phyloP scores from a whole-genome alignment of 2,329 filamentous ascomycete species.

The Leptographium wingfieldii region DNA sequence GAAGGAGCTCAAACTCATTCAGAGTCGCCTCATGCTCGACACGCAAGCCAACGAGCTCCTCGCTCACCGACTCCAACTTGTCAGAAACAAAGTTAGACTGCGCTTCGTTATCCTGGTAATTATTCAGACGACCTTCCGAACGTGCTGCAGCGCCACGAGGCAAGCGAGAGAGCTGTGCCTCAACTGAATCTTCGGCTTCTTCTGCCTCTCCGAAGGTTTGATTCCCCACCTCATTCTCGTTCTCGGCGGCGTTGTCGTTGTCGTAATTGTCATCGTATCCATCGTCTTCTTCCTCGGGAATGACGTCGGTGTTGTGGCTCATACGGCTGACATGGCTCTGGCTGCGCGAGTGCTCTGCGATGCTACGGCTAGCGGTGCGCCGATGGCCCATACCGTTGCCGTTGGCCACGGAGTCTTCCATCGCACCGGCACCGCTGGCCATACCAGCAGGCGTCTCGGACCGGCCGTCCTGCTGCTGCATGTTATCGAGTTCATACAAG shows the following conservation, averaged over 20 bases:
- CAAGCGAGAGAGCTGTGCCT: conserved; percentile 13
- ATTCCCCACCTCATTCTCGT: not conserved
- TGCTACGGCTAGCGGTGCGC: conserved; percentile 26
- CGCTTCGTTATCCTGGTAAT: conserved; percentile 52
- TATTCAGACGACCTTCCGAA: conserved; percentile 11
- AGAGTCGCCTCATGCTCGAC: conserved; percentile 81
- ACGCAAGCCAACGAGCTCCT: conserved; percentile 81
- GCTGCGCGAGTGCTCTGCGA: conserved; percentile 39
- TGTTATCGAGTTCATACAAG: conserved; percentile 75
- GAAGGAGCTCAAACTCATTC: conserved; percentile 67
- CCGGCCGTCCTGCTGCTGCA: conserved; percentile 44
- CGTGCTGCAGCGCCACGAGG: not conserved
- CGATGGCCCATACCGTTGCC: conserved; percentile 31
- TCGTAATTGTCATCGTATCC: conserved; percentile 6
- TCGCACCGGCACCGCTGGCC: not conserved
- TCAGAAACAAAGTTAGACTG: conserved; percentile 81
- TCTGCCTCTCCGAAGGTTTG: not conserved
- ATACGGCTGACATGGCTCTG: conserved; percentile 41
- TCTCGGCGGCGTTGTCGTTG: conserved; percentile 15
- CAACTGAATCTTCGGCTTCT: conserved; percentile 4
- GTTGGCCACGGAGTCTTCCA: conserved; percentile 19
- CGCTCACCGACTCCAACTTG: conserved; percentile 81
- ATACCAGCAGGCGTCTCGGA: conserved; percentile 20
- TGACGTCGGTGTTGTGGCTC: conserved; percentile 37
- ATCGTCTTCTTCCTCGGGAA: conserved; percentile 39